Conservation (phyloP, 2,329 filamentous ascomycete species). For the Karstenula rhodostoma region DNA sequence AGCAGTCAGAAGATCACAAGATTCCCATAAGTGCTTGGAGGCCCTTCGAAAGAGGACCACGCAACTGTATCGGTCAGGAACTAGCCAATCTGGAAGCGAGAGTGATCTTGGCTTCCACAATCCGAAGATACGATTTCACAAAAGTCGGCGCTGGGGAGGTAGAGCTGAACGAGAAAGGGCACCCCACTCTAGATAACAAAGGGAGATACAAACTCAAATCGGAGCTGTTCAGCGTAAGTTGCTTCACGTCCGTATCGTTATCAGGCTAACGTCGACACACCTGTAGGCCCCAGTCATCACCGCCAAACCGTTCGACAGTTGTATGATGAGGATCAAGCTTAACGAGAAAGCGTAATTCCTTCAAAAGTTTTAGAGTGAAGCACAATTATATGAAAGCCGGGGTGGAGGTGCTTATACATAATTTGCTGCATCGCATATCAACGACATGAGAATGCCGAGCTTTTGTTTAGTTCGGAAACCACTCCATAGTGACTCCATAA, state of each 20-base stretch:
- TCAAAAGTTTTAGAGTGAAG: no score
- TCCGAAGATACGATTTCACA: slow-evolving; percentile 44
- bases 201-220: slow-evolving; percentile 41
- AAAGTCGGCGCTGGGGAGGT: slow-evolving; percentile 46
- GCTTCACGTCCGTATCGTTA: neutral
- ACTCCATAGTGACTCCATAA: no score
- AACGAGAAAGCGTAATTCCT: slow-evolving; percentile 1
- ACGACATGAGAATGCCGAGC: neutral
- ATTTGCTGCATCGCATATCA: neutral
- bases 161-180: slow-evolving; percentile 32
- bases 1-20: slow-evolving; percentile 27
- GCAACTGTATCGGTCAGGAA: slow-evolving; percentile 68
- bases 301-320: slow-evolving; percentile 42
- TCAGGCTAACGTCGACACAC: slow-evolving; percentile 17
- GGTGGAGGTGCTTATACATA: no score
- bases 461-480: neutral
- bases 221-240: slow-evolving; percentile 45
- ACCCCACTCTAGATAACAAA: slow-evolving; percentile 35
- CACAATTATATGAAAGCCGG: no score
- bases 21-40: slow-evolving; percentile 59
- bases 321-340: slow-evolving; percentile 38
- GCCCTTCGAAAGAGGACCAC: slow-evolving; percentile 63
- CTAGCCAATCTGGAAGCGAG: slow-evolving; percentile 63
- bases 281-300: slow-evolving; percentile 41
- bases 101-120: slow-evolving; percentile 56